A percentile compares a stretch with the other conserved stretches of the same genome.
Evolutionary conservation across 208 protist genomes (phyloP).

Genomic region (Trichomonas tenax): DNA sequence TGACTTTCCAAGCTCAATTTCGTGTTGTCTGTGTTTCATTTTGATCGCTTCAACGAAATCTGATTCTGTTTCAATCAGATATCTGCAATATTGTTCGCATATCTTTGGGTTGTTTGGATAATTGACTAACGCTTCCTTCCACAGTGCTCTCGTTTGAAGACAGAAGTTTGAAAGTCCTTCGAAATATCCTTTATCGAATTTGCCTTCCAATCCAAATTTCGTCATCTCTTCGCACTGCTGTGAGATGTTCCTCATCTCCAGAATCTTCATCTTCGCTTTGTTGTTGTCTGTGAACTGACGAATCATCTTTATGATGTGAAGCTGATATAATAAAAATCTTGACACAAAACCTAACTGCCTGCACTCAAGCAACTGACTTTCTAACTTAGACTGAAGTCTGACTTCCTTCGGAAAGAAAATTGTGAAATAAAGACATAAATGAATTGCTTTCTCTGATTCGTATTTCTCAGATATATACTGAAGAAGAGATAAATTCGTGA

Average conservation of each 20-base stretch:
- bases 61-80: not conserved
- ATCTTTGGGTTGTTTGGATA: not conserved
- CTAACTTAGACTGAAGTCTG: not conserved
- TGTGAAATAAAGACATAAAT: not conserved
- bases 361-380: too few relatives aligned
- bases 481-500: not conserved
- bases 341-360: not conserved
- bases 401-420: not conserved
- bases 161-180: not conserved
- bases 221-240: not conserved
- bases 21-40: not conserved
- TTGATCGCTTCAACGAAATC: not conserved
- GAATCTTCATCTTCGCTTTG: not conserved
- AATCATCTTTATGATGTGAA: not conserved
- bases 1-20: not conserved
- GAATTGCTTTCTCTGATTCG: not conserved
- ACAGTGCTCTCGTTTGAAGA: not conserved
- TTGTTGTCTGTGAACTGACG: not conserved
- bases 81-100: not conserved
- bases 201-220: not conserved
- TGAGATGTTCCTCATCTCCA: not conserved
- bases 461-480: not conserved
- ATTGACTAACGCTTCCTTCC: not conserved
- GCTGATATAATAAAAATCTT: not conserved
- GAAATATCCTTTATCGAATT: not conserved